Evolutionary conservation across 768 basidiomycete genomes (phyloP).

Genomic region (Porpolomopsis calyptriformis): DNA sequence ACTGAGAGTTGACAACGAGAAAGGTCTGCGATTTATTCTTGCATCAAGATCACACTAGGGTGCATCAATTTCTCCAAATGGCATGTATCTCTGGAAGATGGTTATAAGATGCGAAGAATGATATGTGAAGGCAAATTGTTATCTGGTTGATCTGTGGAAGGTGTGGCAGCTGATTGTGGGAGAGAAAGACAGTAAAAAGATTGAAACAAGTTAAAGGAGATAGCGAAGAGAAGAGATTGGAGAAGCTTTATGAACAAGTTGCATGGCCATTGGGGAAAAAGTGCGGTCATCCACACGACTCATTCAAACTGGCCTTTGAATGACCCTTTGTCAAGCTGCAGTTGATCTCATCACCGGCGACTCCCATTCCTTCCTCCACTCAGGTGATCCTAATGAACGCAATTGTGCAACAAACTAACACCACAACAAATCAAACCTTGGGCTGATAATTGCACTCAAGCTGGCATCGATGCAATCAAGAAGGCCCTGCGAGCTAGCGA

Average conservation of each 20-base stretch:
- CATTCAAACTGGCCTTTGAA: constrained; percentile 95
- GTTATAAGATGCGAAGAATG: constrained; percentile 98
- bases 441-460: constrained; percentile 91
- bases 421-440: constrained; percentile 98
- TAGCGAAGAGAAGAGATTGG: constrained; percentile 68
- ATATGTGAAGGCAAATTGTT: constrained; percentile 81
- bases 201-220: constrained; percentile 37
- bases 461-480: constrained; percentile 95
- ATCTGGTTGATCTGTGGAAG: constrained; percentile 22
- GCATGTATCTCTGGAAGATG: constrained; percentile 95
- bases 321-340: constrained; percentile 33
- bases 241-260: constrained; percentile 80
- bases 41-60: constrained; percentile 34
- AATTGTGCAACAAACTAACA: constrained; percentile 88
- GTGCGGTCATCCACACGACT: constrained; percentile 94
- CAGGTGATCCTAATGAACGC: constrained; percentile 60
- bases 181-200: constrained; percentile 40
- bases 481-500: constrained; percentile 85
- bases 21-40: constrained; percentile 44
- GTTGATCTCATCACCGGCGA: constrained; percentile 29
- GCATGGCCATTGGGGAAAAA: constrained; percentile 88
- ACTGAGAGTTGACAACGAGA: constrained; percentile 96
- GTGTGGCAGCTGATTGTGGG: constrained; percentile 11
- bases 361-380: constrained; percentile 46
- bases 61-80: constrained; percentile 99